Evolutionary conservation across 176 grass and related monocot species (phyloP), one percentile per base, ranked within the genome.

Genomic region (Zea mays): DNA sequence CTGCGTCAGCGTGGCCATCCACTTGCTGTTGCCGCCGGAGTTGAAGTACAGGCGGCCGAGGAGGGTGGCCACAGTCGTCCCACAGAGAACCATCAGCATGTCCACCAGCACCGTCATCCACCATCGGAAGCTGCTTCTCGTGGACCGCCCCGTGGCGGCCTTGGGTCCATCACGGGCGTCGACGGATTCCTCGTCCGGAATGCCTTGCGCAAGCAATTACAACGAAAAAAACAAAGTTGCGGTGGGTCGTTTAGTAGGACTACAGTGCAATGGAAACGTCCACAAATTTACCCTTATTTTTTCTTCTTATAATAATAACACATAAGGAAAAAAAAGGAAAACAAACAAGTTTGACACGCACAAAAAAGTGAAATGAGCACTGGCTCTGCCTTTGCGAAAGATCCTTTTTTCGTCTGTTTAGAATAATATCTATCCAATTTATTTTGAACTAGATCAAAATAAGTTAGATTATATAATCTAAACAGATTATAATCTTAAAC

Each of bases 41-140:
- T 97, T 83, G 83, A 78, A 97, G 81, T 97, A 97, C 38, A 87
- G 81, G 42, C 93, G 86, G n/a, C 84, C 81, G 1, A 97, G 83
- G 4, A 97, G 90, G 59, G 86, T 91, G 51, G 66, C 90, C 1
- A 72, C 79, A 0, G 93, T 91, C 78, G 82, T 75, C 5, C 93
- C 90, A 2, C 83, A 77, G 5, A 97, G 78, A 19, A 93, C 75
- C 17, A 85, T 48, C 10, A 97, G 9, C 77, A 97, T 78, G 74
- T 91, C 87, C 19, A 67, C 16, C 10, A 38, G 16, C 77, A 97
- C 88, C 60, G 59, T 55, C 48, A 78, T 7, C 93, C 89, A 93
- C 94, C 94, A 93, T 6, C 77, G 37, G 33, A 71, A 51, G 9
- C 62, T 19, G 42, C 63, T 10, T 37, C 76, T 9, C 12, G 4